Evolutionary conservation across 495 filamentous ascomycete species (phyloP), one percentile per base, ranked within the genome.

Genomic region (Aspergillus hancockii): DNA sequence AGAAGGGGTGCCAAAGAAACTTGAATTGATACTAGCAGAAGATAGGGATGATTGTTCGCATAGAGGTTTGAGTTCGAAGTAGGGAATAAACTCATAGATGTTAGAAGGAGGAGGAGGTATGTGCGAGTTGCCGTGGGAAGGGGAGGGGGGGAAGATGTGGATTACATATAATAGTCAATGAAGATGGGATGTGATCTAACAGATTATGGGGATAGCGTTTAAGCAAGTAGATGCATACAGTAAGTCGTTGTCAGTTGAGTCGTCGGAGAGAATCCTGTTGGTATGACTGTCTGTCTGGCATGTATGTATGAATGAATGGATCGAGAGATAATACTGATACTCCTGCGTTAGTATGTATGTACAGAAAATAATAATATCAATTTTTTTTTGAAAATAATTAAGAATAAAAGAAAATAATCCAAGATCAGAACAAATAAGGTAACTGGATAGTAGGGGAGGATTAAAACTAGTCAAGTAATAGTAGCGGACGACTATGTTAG

Each of bases 151-250:
- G 38, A 3, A 36, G 34, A 14, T 36, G 34, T 10, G 34, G 25
- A 28, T 28, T 28, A 28, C 25, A 12, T 36, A 41, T 41, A 41
- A 41, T n/a, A 14, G 38, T 6, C 14, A 7, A 41, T 41, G 38
- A 41, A 41, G 38, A 41, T 41, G 38, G 38, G 38, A 16, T n/a
- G 16, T 36, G 38, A 18, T 41, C 9, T n/a, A 41, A 41, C 38
- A 41, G 14, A n/a, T 41, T 36, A 41, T 18, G 38, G 38, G 38
- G 38, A n/a, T 41, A 41, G 38, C 38, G 38, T 41, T 28, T 41
- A 41, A 41, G 38, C 38, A 41, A n/a, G 38, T 41, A 41, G 38
- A 41, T 41, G 38, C 16, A 41, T 41, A 41, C 38, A 41, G 38
- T 41, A 41, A n/a, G 8, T 36, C 13, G 34, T 14, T 36, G 34